phyloP scores from a whole-genome alignment of 106 monocot genomes.

The Phalaenopsis aphrodite region DNA sequence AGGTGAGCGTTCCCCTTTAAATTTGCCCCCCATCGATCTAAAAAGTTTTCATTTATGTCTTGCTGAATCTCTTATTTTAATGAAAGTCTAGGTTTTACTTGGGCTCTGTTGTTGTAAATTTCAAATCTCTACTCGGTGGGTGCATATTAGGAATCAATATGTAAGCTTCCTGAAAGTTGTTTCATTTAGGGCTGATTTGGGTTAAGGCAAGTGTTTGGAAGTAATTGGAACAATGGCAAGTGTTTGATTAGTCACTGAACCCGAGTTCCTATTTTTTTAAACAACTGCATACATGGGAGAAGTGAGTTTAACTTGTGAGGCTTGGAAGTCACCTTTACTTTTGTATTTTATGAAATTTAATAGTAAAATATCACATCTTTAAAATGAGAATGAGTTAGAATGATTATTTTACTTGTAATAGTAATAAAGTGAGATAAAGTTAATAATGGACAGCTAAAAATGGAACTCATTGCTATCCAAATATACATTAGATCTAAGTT shows the following conservation, averaged over 20 bases:
- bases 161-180: not conserved
- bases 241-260: not conserved
- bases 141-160: not conserved
- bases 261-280: not conserved
- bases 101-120: not conserved
- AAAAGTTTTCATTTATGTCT: not conserved
- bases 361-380: too few relatives aligned
- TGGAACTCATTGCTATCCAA: not conserved
- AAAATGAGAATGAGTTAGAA: too few relatives aligned
- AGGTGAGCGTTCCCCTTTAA: not conserved
- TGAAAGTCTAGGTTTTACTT: not conserved
- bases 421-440: not conserved
- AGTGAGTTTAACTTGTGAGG: too few relatives aligned
- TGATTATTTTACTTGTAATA: too few relatives aligned
- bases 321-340: too few relatives aligned
- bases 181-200: not conserved
- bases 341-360: too few relatives aligned
- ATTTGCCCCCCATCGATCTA: not conserved
- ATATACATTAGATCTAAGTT: not conserved
- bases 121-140: not conserved
- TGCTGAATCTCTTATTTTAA: not conserved
- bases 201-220: too few relatives aligned
- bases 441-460: not conserved
- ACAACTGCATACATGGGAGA: not conserved
- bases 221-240: not conserved